Evolutionary conservation across 495 filamentous ascomycete species (phyloP).

Genomic region (Immersiella caudata): DNA sequence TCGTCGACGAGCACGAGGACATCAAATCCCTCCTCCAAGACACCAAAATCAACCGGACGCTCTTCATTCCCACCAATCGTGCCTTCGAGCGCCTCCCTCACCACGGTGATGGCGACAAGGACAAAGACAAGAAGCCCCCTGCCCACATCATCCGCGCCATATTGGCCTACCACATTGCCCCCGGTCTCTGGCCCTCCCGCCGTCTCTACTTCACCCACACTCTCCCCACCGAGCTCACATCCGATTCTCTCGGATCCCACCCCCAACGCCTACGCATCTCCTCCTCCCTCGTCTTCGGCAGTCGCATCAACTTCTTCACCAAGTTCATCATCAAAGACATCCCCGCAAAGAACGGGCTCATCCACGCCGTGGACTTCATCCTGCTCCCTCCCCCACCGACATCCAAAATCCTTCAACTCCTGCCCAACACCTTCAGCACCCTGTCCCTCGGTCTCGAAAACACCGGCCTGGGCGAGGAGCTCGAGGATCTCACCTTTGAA

Average conservation of each 20-base stretch:
- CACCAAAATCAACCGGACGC: slow-evolving; percentile 69
- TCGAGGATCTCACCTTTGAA: slow-evolving; percentile 26
- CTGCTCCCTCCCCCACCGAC: slow-evolving; percentile 72
- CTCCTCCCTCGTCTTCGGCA: slow-evolving; percentile 54
- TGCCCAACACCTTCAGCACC: slow-evolving; percentile 76
- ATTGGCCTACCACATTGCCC: slow-evolving; percentile 71
- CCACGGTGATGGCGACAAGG: not conserved
- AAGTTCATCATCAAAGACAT: slow-evolving; percentile 67
- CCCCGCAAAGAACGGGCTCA: slow-evolving; percentile 69
- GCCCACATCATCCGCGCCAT: slow-evolving; percentile 67
- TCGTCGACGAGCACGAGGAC: slow-evolving; percentile 70
- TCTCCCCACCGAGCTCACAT: slow-evolving; percentile 65
- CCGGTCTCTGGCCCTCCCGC: slow-evolving; percentile 61
- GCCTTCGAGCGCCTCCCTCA: slow-evolving; percentile 70
- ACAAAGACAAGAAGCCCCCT: slow-evolving; percentile 46
- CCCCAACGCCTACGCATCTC: slow-evolving; percentile 68
- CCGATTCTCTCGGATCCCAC: slow-evolving; percentile 55
- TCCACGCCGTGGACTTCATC: slow-evolving; percentile 73
- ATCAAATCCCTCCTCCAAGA: slow-evolving; percentile 71
- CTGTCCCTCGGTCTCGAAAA: slow-evolving; percentile 69
- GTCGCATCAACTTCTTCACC: slow-evolving; percentile 74
- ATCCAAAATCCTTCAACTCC: slow-evolving; percentile 61
- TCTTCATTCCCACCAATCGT: slow-evolving; percentile 77
- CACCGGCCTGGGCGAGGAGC: slow-evolving; percentile 60
- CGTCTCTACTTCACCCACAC: slow-evolving; percentile 65